These are phyloP conservation scores for Stenocarpella maydis DNA, from an alignment of 2,329 filamentous ascomycete genomes.

Conservation along the genomic window DNA sequence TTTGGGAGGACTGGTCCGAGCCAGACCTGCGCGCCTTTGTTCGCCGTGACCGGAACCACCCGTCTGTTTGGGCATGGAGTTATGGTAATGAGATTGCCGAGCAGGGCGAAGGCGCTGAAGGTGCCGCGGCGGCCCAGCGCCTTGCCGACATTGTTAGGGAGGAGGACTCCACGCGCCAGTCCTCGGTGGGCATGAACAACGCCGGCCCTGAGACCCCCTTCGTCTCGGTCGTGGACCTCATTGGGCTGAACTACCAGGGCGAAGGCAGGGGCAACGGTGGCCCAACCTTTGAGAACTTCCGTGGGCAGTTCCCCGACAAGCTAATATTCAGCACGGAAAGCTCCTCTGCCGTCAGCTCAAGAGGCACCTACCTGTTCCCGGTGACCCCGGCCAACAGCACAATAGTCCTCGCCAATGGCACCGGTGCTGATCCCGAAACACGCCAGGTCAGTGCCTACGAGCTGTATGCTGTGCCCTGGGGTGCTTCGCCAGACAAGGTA, in stretches of 20 bases:
- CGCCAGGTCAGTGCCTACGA: conserved; percentile 59
- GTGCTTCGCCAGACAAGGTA: conserved; percentile 61
- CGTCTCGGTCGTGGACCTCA: conserved; percentile 53
- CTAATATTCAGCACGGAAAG: conserved; percentile 54
- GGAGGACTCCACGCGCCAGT: conserved; percentile 57
- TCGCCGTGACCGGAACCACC: conserved; percentile 63
- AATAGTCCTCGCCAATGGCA: conserved; percentile 45
- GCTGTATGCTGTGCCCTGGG: conserved; percentile 56
- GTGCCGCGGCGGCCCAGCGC: conserved; percentile 43
- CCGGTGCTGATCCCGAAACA: conserved; percentile 48
- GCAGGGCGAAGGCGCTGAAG: conserved; percentile 47
- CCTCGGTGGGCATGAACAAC: conserved; percentile 56
- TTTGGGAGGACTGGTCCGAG: conserved; percentile 63
- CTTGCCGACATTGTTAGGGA: conserved; percentile 52
- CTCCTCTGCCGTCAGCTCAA: conserved; percentile 55
- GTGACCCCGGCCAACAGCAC: conserved; percentile 50
- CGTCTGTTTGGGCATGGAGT: conserved; percentile 61
- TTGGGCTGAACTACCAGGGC: conserved; percentile 64
- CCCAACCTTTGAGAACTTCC: conserved; percentile 51
- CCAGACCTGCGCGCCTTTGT: conserved; percentile 59
- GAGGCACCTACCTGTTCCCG: conserved; percentile 62
- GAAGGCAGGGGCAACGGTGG: conserved; percentile 51
- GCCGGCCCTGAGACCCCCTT: conserved; percentile 52
- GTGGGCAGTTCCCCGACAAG: conserved; percentile 54
- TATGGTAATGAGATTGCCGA: conserved; percentile 63